Conservation (phyloP, 768 basidiomycete species). For the Hysterangium stoloniferum region DNA sequence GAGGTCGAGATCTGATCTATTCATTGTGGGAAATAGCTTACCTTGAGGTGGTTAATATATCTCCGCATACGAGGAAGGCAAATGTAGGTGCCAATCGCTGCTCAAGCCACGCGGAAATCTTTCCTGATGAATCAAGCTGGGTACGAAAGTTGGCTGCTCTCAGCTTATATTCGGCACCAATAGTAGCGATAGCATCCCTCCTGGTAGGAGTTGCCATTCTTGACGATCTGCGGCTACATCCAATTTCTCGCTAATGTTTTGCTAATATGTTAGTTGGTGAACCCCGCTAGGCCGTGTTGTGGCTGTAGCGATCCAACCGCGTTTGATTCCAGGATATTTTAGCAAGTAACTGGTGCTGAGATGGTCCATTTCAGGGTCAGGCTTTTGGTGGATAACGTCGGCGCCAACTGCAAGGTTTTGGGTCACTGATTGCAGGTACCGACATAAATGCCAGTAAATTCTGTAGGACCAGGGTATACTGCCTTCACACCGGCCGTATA, state of each 20-base stretch:
- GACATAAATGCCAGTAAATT: conserved; percentile 86
- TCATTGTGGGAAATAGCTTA: conserved; percentile 29
- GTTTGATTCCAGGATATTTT: conserved; percentile 64
- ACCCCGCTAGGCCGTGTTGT: conserved; percentile 78
- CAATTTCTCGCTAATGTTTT: conserved; percentile 89
- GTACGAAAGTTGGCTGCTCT: conserved; percentile 90
- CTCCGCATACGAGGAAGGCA: conserved; percentile 88
- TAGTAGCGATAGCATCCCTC: conserved; percentile 85
- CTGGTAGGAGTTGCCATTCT: conserved; percentile 71
- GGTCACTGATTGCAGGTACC: conserved; percentile 90
- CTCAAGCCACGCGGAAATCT: conserved; percentile 90
- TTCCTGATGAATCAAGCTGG: conserved; percentile 90
- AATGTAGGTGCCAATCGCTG: conserved; percentile 95
- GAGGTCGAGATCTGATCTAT: background rate
- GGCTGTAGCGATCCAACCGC: conserved; percentile 90
- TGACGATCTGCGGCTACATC: conserved; percentile 96
- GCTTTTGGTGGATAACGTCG: conserved; percentile 79
- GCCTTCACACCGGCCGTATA: conserved; percentile 81
- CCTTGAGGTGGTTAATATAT: conserved; percentile 99
- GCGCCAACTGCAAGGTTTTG: conserved; percentile 84
- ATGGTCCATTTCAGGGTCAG: conserved; percentile 63
- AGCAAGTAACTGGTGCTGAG: conserved; percentile 68
- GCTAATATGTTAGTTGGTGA: conserved; percentile 92
- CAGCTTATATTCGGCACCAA: conserved; percentile 96
- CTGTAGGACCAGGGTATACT: conserved; percentile 83